These are phyloP conservation scores for Nicotiana noctiflora DNA, from an alignment of 257 asterid species.

Conservation along the genomic window DNA sequence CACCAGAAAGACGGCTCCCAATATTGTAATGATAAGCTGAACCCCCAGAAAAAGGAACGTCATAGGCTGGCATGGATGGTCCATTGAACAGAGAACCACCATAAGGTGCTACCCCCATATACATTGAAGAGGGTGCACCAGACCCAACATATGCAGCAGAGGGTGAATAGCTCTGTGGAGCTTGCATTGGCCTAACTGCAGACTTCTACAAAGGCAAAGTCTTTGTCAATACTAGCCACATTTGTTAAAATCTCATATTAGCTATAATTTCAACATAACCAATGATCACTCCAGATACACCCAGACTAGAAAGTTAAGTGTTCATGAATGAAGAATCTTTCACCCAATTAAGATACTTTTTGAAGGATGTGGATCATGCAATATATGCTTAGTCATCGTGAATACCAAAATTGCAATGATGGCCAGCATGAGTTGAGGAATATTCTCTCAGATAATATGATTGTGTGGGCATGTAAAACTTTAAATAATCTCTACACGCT, in stretches of 20 bases:
- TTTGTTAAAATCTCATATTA: background rate
- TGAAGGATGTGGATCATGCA: background rate
- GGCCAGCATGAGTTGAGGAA: background rate
- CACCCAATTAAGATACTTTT: background rate
- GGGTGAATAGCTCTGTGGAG: conserved; percentile 58
- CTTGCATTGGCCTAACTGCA: conserved; percentile 57
- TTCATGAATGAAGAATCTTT: background rate
- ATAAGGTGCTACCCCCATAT: conserved; percentile 71
- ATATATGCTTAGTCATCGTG: background rate
- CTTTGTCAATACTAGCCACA: background rate
- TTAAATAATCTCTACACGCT: background rate
- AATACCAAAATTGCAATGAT: background rate
- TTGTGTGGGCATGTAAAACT: background rate
- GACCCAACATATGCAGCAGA: conserved; percentile 60
- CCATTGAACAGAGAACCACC: conserved; percentile 71
- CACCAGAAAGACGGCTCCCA: conserved; percentile 71
- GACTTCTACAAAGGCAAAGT: conserved; percentile 42
- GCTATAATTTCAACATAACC: background rate
- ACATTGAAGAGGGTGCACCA: conserved; percentile 74
- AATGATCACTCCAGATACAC: background rate
- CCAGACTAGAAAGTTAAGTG: background rate
- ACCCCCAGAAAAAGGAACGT: conserved; percentile 75
- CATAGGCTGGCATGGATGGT: conserved; percentile 70
- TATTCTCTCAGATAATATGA: background rate
- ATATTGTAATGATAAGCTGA: conserved; percentile 72